Conservation (phyloP, 176 grass and related monocot species). For the Dactylis glomerata region DNA sequence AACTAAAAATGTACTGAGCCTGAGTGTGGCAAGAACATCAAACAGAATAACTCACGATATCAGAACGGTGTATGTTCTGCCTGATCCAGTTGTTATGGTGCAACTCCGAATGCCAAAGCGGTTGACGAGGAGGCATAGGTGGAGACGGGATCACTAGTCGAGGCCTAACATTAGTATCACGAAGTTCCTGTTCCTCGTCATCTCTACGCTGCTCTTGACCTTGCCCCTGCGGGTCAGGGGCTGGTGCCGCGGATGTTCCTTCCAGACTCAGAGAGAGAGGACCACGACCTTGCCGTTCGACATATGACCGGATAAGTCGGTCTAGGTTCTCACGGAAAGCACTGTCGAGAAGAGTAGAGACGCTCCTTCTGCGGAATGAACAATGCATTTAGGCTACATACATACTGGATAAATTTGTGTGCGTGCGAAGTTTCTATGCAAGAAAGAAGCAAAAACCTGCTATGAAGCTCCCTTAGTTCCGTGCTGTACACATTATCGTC, state of each 20-base stretch:
- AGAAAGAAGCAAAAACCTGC: slow-evolving; percentile 54
- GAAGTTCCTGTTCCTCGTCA: slow-evolving; percentile 53
- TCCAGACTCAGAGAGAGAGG: slow-evolving; percentile 70
- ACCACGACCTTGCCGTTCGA: slow-evolving; percentile 70
- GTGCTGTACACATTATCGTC: slow-evolving; percentile 83
- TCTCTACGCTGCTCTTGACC: slow-evolving; percentile 50
- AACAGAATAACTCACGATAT: slow-evolving; percentile 67
- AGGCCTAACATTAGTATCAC: slow-evolving; percentile 38
- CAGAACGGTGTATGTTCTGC: slow-evolving; percentile 75
- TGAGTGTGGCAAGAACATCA: background rate
- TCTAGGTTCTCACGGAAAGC: slow-evolving; percentile 93
- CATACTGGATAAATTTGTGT: background rate
- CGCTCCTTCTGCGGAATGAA: slow-evolving; percentile 73
- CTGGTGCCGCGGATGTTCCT: slow-evolving; percentile 32
- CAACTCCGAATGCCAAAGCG: slow-evolving; percentile 70
- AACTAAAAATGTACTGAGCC: background rate
- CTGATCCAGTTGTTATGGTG: slow-evolving; percentile 86
- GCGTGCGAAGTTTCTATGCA: background rate
- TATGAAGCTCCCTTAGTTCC: slow-evolving; percentile 84
- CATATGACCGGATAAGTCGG: slow-evolving; percentile 76
- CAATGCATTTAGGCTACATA: background rate
- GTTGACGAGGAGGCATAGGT: slow-evolving; percentile 71
- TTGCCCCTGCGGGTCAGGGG: slow-evolving; percentile 40
- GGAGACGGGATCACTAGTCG: slow-evolving; percentile 67
- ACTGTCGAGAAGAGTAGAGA: slow-evolving; percentile 94